phyloP scores from a whole-genome alignment of 495 filamentous ascomycete genomes.

The Penicillium roqueforti region DNA sequence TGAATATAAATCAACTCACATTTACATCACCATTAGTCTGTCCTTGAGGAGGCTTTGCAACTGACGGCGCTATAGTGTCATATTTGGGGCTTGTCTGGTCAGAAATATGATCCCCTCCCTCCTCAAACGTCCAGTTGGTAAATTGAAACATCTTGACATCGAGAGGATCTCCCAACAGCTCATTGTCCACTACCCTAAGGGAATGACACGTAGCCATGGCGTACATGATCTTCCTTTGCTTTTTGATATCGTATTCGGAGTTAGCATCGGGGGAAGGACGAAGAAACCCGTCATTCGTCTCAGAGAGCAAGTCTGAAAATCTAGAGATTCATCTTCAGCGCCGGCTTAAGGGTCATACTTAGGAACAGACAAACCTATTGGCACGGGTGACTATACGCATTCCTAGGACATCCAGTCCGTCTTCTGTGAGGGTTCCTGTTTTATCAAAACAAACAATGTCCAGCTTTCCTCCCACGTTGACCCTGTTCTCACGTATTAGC shows the following conservation, averaged over 20 bases:
- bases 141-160: conserved; percentile 99
- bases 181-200: conserved; percentile 76
- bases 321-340: conserved; percentile 22
- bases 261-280: conserved; percentile 43
- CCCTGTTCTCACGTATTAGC: conserved; percentile 38
- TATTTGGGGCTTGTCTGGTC: conserved; percentile 57
- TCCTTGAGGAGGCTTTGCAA: conserved; percentile 65
- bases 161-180: conserved; percentile 88
- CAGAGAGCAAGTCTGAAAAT: conserved; percentile 59
- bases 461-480: conserved; percentile 93
- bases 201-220: conserved; percentile 99
- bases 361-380: conserved; percentile 35
- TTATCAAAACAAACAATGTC: conserved; percentile 99
- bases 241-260: conserved; percentile 55
- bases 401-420: conserved; percentile 92
- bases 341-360: not conserved
- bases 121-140: conserved; percentile 88
- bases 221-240: conserved; percentile 69
- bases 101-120: conserved; percentile 55
- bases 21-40: conserved; percentile 19
- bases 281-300: conserved; percentile 49
- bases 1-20: conserved; percentile 16
- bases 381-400: conserved; percentile 67
- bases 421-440: conserved; percentile 95
- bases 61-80: conserved; percentile 67